Conservation (phyloP, 164 flowering plant species). For the Warburgia ugandensis region DNA sequence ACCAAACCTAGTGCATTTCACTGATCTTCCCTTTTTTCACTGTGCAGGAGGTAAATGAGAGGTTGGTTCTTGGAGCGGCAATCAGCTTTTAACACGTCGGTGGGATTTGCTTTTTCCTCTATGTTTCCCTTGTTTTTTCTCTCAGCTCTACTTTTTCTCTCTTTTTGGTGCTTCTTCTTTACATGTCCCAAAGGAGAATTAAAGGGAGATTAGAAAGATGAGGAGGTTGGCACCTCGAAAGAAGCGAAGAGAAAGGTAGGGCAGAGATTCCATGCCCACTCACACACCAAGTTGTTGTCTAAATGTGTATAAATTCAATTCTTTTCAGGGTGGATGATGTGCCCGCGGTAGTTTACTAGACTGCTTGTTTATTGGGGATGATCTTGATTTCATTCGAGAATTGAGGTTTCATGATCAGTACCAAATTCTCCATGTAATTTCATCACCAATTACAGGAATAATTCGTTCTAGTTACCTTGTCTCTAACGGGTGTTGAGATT, state of each 20-base stretch:
- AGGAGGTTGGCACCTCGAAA: conserved; percentile 12
- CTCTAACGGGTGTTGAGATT: no score
- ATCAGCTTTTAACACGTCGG: not conserved
- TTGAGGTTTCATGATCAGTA: no score
- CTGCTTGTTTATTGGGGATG: not conserved
- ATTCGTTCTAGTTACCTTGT: no score
- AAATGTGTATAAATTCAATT: conserved; percentile 13
- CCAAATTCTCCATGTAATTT: not conserved
- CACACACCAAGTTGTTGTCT: conserved; percentile 9
- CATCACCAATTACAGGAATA: no score
- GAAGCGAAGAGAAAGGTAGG: conserved; percentile 5
- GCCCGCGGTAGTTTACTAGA: not conserved
- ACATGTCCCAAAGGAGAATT: conserved; percentile 1
- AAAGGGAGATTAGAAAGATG: conserved; percentile 10
- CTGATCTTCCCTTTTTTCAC: not conserved
- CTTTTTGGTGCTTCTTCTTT: not conserved
- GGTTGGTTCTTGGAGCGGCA: not conserved
- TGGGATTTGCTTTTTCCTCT: not conserved
- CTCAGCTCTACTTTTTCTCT: not conserved
- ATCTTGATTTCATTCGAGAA: not conserved
- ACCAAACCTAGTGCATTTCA: no score
- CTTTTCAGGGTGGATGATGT: conserved; percentile 18
- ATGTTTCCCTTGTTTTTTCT: not conserved
- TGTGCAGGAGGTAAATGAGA: conserved; percentile 24
- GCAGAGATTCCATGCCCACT: conserved; percentile 20